Conservation (phyloP, 192 early-diverging fungal genomes). For the Backusella liffmaniae region DNA sequence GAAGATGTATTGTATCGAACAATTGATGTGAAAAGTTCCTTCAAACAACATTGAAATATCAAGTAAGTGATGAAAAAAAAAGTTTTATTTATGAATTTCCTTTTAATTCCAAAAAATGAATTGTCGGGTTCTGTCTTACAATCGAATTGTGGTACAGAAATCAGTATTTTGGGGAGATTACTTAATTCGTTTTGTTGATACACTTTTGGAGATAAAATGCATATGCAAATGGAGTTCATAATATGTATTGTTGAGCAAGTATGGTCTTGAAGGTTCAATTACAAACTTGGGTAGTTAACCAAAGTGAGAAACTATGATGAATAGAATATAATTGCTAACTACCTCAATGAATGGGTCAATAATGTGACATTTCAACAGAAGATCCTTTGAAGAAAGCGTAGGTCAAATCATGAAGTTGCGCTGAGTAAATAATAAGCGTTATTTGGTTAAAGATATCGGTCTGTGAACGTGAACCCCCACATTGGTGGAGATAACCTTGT, state of each 20-base stretch:
- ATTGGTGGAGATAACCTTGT: background rate
- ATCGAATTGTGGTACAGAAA: background rate
- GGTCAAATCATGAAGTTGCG: background rate
- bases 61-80: background rate
- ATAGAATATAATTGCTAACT: background rate
- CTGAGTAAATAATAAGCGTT: background rate
- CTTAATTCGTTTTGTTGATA: background rate
- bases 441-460: background rate
- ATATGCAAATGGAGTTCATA: background rate
- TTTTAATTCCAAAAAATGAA: background rate
- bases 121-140: background rate
- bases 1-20: too few species aligned
- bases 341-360: background rate
- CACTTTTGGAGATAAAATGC: background rate
- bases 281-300: background rate
- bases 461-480: constrained; percentile 1
- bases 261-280: background rate
- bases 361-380: background rate
- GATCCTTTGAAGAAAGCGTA: background rate
- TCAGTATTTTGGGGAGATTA: background rate
- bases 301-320: background rate
- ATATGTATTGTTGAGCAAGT: background rate
- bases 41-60: too few species aligned
- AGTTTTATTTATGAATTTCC: too few species aligned
- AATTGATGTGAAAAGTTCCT: too few species aligned